Conservation (phyloP, 2,329 filamentous ascomycete species). For the Teratosphaeria nubilosa region DNA sequence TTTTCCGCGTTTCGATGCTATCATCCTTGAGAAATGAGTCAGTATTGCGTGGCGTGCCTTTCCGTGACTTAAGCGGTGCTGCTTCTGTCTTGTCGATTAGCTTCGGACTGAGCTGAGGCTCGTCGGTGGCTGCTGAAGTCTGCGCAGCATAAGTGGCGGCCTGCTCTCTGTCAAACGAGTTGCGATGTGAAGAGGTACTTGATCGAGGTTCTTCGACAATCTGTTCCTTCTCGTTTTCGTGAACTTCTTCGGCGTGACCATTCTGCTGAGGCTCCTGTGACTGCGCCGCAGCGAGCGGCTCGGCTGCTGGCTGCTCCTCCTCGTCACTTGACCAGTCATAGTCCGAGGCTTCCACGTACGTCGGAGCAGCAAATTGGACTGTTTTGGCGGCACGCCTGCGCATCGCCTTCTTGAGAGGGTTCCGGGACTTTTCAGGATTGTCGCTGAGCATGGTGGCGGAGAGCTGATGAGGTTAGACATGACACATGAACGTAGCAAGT, state of each 20-base stretch:
- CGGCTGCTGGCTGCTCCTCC: slow-evolving; percentile 22
- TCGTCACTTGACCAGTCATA: slow-evolving; percentile 78
- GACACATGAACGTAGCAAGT: slow-evolving; percentile 10
- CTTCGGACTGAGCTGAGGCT: slow-evolving; percentile 22
- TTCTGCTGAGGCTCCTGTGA: slow-evolving; percentile 11
- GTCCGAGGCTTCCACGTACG: slow-evolving; percentile 80
- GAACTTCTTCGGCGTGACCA: slow-evolving; percentile 13
- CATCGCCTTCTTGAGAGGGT: slow-evolving; percentile 74
- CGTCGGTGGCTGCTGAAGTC: slow-evolving; percentile 12
- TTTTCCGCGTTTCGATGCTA: slow-evolving; percentile 89
- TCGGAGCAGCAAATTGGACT: slow-evolving; percentile 74
- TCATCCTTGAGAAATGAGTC: slow-evolving; percentile 98
- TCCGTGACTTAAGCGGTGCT: slow-evolving; percentile 53
- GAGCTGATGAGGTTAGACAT: slow-evolving; percentile 37
- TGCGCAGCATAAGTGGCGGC: slow-evolving; percentile 11
- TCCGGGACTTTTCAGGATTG: slow-evolving; percentile 69
- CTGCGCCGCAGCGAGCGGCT: slow-evolving; percentile 15
- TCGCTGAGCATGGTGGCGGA: slow-evolving; percentile 63
- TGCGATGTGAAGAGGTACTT: slow-evolving; percentile 18
- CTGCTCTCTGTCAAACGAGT: slow-evolving; percentile 23
- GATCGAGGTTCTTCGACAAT: background rate
- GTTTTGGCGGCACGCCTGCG: slow-evolving; percentile 73
- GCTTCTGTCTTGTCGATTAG: slow-evolving; percentile 27
- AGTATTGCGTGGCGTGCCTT: slow-evolving; percentile 79
- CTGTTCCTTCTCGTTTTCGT: slow-evolving; percentile 11